Conservation (phyloP, 495 filamentous ascomycete species). For the Talaromyces adpressus region DNA sequence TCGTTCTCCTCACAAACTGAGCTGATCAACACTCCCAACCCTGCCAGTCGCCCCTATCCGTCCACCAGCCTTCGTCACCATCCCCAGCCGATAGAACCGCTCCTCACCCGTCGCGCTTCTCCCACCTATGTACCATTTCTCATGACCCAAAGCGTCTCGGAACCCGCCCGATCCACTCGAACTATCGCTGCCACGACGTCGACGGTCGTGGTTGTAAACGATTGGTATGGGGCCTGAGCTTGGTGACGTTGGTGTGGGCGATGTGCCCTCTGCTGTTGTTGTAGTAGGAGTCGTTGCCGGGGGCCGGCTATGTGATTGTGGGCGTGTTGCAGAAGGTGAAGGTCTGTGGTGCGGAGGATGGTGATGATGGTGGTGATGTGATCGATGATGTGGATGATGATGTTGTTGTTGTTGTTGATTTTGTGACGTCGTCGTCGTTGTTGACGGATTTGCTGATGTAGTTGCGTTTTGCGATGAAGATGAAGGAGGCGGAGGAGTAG, state of each 20-base stretch:
- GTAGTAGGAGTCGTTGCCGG: conserved; percentile 10
- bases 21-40: conserved; percentile 53
- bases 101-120: conserved; percentile 81
- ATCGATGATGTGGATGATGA: conserved; percentile 11
- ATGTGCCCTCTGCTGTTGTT: conserved; percentile 15
- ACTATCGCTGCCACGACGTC: conserved; percentile 71
- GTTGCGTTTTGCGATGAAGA: conserved; percentile 14
- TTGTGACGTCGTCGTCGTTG: conserved; percentile 11
- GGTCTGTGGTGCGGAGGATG: conserved; percentile 13
- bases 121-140: conserved; percentile 88
- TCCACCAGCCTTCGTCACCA: conserved; percentile 48
- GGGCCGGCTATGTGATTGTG: conserved; percentile 12
- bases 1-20: conserved; percentile 44
- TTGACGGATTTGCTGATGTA: conserved; percentile 10
- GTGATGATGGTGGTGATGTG: conserved; percentile 17
- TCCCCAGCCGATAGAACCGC: conserved; percentile 68
- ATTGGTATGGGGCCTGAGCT: conserved; percentile 24
- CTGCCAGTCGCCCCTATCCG: conserved; percentile 47
- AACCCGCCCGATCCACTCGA: conserved; percentile 61
- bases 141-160: conserved; percentile 63
- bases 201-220: conserved; percentile 28
- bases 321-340: conserved; percentile 18
- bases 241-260: conserved; percentile 9
- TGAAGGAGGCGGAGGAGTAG: conserved; percentile 13
- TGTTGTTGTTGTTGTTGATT: conserved; percentile 21